Evolutionary conservation across 306 rosid genomes (phyloP), one percentile per base, ranked within the genome.

Genomic region (Cicer yamashitae): DNA sequence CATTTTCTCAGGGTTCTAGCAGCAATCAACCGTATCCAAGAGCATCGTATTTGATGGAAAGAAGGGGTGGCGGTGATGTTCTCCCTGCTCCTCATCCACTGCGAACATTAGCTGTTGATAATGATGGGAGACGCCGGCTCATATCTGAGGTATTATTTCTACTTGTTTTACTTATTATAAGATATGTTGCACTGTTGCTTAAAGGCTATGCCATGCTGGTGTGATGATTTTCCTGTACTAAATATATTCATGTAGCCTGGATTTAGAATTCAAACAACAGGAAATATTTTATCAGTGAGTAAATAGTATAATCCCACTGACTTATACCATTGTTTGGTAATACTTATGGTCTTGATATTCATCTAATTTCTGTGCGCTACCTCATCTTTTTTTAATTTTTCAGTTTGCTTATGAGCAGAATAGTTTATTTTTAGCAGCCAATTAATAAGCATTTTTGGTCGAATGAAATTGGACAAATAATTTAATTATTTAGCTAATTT

Each of bases 71-170:
- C 9, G 86, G 86, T 52, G 89, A 88, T 79, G 84, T 79, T 73
- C 83, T 83, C 79, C 76, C 80, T 72, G 68, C 80, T 44, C 82
- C 93, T 6, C 90, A 78, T 72, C 85, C 97, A 64, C 64, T 89
- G 70, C 85, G 88, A 68, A 80, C 83, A 48, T 84, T 92, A 76
- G 86, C 90, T 59, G 86, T 84, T 67, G 97, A 88, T 81, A 84
- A 83, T 71, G 96, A 92, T 34, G 96, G 96, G 76, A 92, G 97
- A 69, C 96, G 92, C 38, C 85, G 93, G 50, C 84, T 90, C 47
- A 76, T 92, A 84, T 87, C 94, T 68, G 96, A 90, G 97, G 97
- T 92, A 83, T 76, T 75, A 43, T 47, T 70, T 71, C 44, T 59
- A 39, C 30, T 56, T 62, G 81, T 61, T 70, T 81, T 64, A 66